Evolutionary conservation across 768 basidiomycete genomes (phyloP), one percentile per base, ranked within the genome.

Genomic region (Lanmaoa pseudosensibilis): DNA sequence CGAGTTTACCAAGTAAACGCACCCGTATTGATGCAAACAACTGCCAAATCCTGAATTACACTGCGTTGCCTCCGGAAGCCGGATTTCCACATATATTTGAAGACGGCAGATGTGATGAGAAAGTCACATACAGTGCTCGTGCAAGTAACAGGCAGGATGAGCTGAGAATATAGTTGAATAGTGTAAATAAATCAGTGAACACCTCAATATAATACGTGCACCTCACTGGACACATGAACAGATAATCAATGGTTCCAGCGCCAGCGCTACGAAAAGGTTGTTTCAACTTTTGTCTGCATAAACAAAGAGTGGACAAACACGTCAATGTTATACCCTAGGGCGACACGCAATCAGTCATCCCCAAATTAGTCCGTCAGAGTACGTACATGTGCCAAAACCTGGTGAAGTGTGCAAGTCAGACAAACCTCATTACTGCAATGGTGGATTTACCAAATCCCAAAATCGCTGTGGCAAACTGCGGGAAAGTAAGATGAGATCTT

Each of bases 81-180:
- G 16, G 60, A 52, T 23, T 36, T 64, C 63, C 62, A 64, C 62
- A 64, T 48, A 9, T 64, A 64, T 43, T 55, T 56, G 38, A 64
- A 54, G 34, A 60, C 33, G 1, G 37, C 34, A 0, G 0, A 30
- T 16, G 58, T 54, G 40, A 61, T 57, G 4, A 61, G 3, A 7
- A 52, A 0, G 18, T 64, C 63, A 9, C 55, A 54, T 1, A 45
- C 0, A 0, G 38, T 19, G 5, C 18, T 55, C 5, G 25, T 1
- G 5, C 11, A 2, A 11, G 56, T 9, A 21, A 4, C 32, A 0
- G 47, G 44, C 6, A 55, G n/a, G 33, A 60, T 34, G 4, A 51
- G 16, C 62, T 64, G 15, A 18, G 2, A 36, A 54, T 8, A n/a
- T 5, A 12, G 5, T 37, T 25, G 16, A 30, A 40, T 11, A 9